Percentiles rank a stretch among this genome's conserved stretches.
These are phyloP conservation scores for Tolypocladium ovalisporum DNA, from an alignment of 2,329 filamentous ascomycete genomes.

Conservation along the genomic window DNA sequence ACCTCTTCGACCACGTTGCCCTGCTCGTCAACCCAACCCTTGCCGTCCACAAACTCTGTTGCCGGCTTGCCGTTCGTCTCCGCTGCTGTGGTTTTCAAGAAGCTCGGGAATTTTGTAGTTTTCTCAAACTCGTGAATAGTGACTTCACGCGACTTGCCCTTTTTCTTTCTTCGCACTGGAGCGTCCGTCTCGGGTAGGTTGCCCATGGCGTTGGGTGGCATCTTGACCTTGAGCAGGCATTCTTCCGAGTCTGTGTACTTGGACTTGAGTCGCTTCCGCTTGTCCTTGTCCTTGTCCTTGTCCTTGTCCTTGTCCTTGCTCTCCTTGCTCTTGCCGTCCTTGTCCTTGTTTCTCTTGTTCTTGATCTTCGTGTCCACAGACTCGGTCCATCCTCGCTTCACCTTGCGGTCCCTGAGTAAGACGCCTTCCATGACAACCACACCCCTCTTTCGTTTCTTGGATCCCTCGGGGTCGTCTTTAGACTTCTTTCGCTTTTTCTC, in stretches of 20 bases:
- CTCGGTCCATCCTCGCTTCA: slow-evolving; percentile 86
- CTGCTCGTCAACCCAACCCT: slow-evolving; percentile 76
- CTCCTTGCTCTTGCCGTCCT: slow-evolving; percentile 37
- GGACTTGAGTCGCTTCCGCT: slow-evolving; percentile 52
- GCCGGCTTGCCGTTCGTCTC: slow-evolving; percentile 23
- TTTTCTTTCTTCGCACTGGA: slow-evolving; percentile 49
- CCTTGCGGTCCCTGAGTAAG: slow-evolving; percentile 62
- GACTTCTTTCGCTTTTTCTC: slow-evolving; percentile 21
- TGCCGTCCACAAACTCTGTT: slow-evolving; percentile 64
- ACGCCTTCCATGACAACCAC: slow-evolving; percentile 50
- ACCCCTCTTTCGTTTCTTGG: slow-evolving; percentile 40
- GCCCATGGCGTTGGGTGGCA: slow-evolving; percentile 41
- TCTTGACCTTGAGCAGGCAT: slow-evolving; percentile 71
- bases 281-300: slow-evolving; percentile 38
- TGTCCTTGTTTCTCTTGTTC: slow-evolving; percentile 35
- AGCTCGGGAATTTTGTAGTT: slow-evolving; percentile 71
- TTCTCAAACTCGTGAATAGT: slow-evolving; percentile 85
- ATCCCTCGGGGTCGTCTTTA: slow-evolving; percentile 20
- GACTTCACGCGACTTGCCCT: slow-evolving; percentile 38
- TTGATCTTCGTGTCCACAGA: slow-evolving; percentile 38
- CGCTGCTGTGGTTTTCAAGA: slow-evolving; percentile 48
- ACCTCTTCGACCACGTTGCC: slow-evolving; percentile 63
- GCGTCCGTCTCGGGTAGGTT: slow-evolving; percentile 29
- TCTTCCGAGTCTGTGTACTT: slow-evolving; percentile 75
- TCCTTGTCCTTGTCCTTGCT: slow-evolving; percentile 36